phyloP scores from a whole-genome alignment of 164 flowering plant genomes.

The Macadamia tetraphylla region DNA sequence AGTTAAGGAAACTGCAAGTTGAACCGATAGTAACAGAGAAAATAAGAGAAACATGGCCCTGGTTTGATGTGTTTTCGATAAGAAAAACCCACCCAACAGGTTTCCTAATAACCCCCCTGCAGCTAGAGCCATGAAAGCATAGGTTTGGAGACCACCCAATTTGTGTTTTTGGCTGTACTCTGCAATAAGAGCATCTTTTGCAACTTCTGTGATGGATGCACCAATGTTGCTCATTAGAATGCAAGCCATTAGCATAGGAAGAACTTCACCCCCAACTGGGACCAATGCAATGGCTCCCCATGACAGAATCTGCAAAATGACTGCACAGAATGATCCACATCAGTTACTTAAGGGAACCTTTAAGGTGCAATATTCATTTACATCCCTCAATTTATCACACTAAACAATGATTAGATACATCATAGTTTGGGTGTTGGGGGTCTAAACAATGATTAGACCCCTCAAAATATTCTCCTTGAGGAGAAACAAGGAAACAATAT shows the following conservation, averaged over 20 bases:
- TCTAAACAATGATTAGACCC: no score
- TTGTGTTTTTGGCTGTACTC: slow-evolving; percentile 61
- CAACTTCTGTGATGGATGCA: slow-evolving; percentile 84
- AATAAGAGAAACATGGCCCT: slow-evolving; percentile 54
- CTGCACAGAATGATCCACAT: slow-evolving; percentile 32
- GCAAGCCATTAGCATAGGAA: slow-evolving; percentile 55
- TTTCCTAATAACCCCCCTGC: slow-evolving; percentile 79
- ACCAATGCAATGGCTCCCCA: slow-evolving; percentile 69
- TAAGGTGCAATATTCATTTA: neutral
- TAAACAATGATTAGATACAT: neutral
- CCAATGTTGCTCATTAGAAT: slow-evolving; percentile 80
- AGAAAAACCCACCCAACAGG: slow-evolving; percentile 59
- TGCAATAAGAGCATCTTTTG: slow-evolving; percentile 81
- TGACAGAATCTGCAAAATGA: slow-evolving; percentile 66
- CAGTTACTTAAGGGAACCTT: slow-evolving; percentile 6
- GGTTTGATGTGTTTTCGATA: slow-evolving; percentile 41
- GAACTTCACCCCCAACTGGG: slow-evolving; percentile 43
- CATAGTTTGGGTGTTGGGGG: neutral
- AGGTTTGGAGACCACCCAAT: slow-evolving; percentile 67
- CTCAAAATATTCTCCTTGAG: no score
- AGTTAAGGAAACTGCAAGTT: slow-evolving; percentile 42
- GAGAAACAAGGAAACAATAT: no score
- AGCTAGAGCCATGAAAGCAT: slow-evolving; percentile 74
- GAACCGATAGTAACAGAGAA: slow-evolving; percentile 43
- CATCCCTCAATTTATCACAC: neutral